Base-by-base conservation (phyloP, 352 stramenopile species). In the Pythium diclinum region DNA sequence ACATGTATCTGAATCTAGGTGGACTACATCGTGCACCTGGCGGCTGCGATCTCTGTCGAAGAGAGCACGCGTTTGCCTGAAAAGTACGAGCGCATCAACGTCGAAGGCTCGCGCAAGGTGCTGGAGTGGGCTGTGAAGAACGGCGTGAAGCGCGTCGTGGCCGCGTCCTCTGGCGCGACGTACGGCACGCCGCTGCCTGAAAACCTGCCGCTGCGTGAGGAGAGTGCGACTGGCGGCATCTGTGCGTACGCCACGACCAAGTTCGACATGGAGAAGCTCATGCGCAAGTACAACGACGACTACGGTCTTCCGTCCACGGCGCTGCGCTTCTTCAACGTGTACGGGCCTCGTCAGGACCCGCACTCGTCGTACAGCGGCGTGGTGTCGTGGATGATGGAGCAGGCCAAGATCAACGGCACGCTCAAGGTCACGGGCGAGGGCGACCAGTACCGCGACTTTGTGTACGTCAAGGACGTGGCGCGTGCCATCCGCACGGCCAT, bases 381-480 rank as follows among this genome's bases (percentile, higher is more conserved):
- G 30, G 80, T 94, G 28, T 91, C 85, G 44, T 91, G 81, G 83
- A 91, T 94, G 68, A 94, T 94, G 85, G 85, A 94, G 66, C 81
- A 92, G 73, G 83, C 85, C 33, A 88, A 87, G 70, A 89, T 83
- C 66, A 90, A 94, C 65, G 83, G 82, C 51, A 88, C 81, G 17
- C 67, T 94, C 63, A 91, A 91, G 71, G 79, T 94, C 36, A 89
- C 80, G 3, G 85, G 85, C 19, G 77, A 88, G 14, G 85, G 83
- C 28, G 78, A 89, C 23, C 85, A 94, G 58, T 92, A 90, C 73
- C 83, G 85, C 14, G 85, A 94, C 68, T 94, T 94, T 65, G 84
- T 94, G 61, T 94, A 80, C 62, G 85, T 94, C 44, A 92, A 94
- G 71, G 85, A 94, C 42, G 82, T 94, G 2, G 85, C 84, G 28